Conservation (phyloP, 306 rosid species). For the Lablab purpureus region DNA sequence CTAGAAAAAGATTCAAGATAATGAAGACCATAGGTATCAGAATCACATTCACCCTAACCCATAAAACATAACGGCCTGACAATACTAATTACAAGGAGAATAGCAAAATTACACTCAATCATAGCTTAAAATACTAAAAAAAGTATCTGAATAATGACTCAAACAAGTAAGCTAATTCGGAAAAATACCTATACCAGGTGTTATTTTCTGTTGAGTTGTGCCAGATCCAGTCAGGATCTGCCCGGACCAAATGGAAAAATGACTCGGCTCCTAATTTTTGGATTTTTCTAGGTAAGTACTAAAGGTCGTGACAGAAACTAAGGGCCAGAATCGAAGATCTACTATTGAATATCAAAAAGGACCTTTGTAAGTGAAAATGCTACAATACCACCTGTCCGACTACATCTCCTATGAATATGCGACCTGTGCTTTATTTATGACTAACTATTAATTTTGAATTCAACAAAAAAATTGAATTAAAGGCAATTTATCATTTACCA, state of each 20-base stretch:
- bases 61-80: background rate
- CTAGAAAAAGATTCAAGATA: background rate
- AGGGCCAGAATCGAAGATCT: background rate
- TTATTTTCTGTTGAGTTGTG: background rate
- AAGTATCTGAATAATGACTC: background rate
- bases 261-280: background rate
- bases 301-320: conserved; percentile 10
- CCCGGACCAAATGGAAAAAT: background rate
- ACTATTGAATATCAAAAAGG: background rate
- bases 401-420: conserved; percentile 19
- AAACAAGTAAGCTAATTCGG: background rate
- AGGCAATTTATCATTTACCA: background rate
- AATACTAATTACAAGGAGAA: background rate
- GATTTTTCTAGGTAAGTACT: background rate
- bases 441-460: background rate
- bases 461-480: background rate
- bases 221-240: background rate
- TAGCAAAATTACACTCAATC: background rate
- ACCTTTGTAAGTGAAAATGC: background rate
- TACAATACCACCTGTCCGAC: conserved; percentile 5
- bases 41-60: background rate
- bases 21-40: background rate
- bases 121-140: background rate
- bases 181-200: background rate
- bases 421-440: background rate